phyloP scores from a whole-genome alignment of 1,139 yeast species.

The Suhomyces choctaworum region DNA sequence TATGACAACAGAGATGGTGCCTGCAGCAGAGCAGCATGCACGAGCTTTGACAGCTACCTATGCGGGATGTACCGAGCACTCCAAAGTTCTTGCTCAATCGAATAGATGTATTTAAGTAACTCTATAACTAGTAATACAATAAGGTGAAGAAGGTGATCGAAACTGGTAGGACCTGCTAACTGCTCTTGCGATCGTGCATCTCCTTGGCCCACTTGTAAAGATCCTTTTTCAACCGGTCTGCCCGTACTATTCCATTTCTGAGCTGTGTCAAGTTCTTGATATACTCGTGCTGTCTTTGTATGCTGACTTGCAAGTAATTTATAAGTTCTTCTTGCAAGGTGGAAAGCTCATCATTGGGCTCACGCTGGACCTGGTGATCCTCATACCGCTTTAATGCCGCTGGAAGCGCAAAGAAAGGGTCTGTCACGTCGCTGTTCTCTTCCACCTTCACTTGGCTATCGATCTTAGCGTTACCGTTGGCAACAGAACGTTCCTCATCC shows the following conservation, averaged over 20 bases:
- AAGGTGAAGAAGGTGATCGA: background rate
- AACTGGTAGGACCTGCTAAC: constrained; percentile 3
- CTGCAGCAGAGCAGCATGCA: no score
- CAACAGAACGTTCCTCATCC: constrained; percentile 27
- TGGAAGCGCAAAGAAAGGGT: constrained; percentile 44
- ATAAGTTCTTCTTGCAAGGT: constrained; percentile 43
- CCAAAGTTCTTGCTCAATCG: no score
- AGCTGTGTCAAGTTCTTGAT: constrained; percentile 72
- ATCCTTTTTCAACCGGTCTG: constrained; percentile 70
- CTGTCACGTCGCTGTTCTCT: constrained; percentile 26
- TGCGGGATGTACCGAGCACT: no score
- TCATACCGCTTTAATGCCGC: constrained; percentile 39
- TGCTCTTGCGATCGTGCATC: constrained; percentile 64
- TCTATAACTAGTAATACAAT: background rate
- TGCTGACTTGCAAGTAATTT: constrained; percentile 48
- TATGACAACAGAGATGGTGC: no score
- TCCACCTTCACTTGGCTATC: constrained; percentile 14
- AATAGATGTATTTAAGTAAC: constrained; percentile 15
- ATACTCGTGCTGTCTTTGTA: constrained; percentile 90
- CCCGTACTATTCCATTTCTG: constrained; percentile 73
- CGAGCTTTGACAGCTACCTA: no score
- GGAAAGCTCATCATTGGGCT: constrained; percentile 29
- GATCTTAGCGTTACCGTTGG: constrained; percentile 1
- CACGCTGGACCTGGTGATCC: constrained; percentile 31
- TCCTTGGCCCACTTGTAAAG: constrained; percentile 83